Base-by-base conservation (phyloP, 768 basidiomycete genomes). In the Termitomyces sp. region DNA sequence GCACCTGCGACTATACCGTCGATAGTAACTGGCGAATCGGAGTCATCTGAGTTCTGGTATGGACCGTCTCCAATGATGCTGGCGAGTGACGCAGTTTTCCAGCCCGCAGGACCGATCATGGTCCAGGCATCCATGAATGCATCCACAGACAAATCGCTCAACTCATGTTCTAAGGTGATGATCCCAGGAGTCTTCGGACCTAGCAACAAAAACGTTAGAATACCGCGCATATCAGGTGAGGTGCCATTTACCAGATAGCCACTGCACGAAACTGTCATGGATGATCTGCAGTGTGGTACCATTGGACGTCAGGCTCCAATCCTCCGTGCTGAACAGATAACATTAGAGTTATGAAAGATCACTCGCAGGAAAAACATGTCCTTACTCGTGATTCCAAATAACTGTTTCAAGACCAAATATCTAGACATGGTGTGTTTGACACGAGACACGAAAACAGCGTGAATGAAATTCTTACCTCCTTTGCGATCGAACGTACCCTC, bases 331-430 rank as follows among this genome's bases (percentile, higher is more conserved):
- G 56, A 37, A 22, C 27, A 12, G 18, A 26, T 30, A 33, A 27
- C 13, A 45, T 47, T 18, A 48, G 16, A 26, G 61, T 42, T 20
- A 32, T 5, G 36, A 54, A 5, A 43, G 50, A 36, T 40, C 20
- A 48, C 47, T 27, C 12, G 12, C 46, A 54, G 52, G 30, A n/a
- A 39, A 34, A 7, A 51, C 9, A 48, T 47, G 14, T 61, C 49
- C 79, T 53, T 73, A 91, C 89, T 95, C 95, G 58, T 86, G 82
- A 72, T 96, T 95, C 95, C 95, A 98, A 63, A 92, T 73, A 55
- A 95, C 82, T n/a, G 91, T 89, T 22, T 79, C 79, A 62, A 98
- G 71, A 26, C 91, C 93, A 68, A 97, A 95, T 33, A 83, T 74
- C 75, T 78, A 18, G 59, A 4, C n/a, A 40, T 16, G 33, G 22